Base-by-base conservation (phyloP, 352 stramenopile genomes). In the Pythium scleroteichum region DNA sequence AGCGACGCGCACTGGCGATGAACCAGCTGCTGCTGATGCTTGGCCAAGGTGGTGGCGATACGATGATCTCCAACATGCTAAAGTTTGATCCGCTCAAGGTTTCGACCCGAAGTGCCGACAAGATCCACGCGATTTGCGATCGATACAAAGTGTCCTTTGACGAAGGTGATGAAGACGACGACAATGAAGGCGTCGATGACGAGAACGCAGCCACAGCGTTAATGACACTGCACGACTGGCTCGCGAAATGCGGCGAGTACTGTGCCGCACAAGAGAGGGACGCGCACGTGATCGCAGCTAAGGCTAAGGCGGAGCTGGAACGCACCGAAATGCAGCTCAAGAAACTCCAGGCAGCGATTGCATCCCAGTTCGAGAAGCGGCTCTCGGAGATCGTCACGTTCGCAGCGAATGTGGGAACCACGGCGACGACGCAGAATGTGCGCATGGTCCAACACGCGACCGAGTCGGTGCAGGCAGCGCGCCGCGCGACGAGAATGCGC, bases 171-270 rank as follows among this genome's bases (percentile, higher is more conserved):
- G 47, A 75, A 22, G 54, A 49, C 0, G 63, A 76, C 23, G 45
- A 51, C 42, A n/a, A n/a, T n/a, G n/a, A n/a, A n/a, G 57, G 63
- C 46, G 10, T 35, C 10, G 50, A 46, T 22, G 52, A 68, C 33
- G 53, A 63, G 6, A 46, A 66, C 10, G 51, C 71, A 8, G 69
- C 79, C 26, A 70, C 64, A 9, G 58, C 51, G 23, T 12, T 85
- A n/a, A 38, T 78, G n/a, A 82, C 76, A 9, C 68, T 89, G 23
- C 69, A 87, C 26, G 74, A 85, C 16, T 90, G 79, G 79, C 60
- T 87, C 0, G 29, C 59, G 3, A 87, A 90, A 47, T 90, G 77
- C 53, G 67, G 79, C 56, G 78, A 85, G 56, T 76, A 62, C 51
- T 90, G 74, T 35, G 33, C 69, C 17, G 68, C 59, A 0, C 75